A percentile compares a stretch with the other conserved stretches of the same genome.
phyloP scores from a whole-genome alignment of 768 basidiomycete genomes.

The Naganishia friedmannii region DNA sequence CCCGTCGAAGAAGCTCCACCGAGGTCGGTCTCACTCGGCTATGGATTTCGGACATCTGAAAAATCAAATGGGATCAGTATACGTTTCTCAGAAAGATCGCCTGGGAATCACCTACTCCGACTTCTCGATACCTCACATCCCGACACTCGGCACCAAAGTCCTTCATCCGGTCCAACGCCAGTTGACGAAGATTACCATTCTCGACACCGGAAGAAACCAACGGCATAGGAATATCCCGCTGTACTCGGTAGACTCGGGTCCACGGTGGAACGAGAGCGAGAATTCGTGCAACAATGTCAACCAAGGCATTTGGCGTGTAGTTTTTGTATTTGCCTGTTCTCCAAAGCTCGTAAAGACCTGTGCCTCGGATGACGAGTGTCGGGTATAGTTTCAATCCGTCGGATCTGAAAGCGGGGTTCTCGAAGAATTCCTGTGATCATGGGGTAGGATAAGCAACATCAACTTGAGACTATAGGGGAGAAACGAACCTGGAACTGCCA shows the following conservation, averaged over 20 bases:
- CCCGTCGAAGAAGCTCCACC: conserved; percentile 88
- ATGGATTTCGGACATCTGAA: conserved; percentile 94
- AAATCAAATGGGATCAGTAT: conserved; percentile 15
- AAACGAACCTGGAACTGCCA: conserved; percentile 68
- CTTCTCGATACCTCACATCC: conserved; percentile 95
- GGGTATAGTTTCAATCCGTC: conserved; percentile 99
- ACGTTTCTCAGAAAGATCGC: not conserved
- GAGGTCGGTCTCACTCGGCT: conserved; percentile 94
- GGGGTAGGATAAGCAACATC: not conserved
- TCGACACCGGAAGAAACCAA: conserved; percentile 95
- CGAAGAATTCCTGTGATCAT: conserved; percentile 75
- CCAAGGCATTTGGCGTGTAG: conserved; percentile 96
- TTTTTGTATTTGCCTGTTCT: conserved; percentile 97
- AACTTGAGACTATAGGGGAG: conserved; percentile 54
- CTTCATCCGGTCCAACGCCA: conserved; percentile 96
- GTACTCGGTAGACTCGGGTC: conserved; percentile 97
- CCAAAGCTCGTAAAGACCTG: conserved; percentile 82
- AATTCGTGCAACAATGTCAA: conserved; percentile 94
- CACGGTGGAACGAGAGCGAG: conserved; percentile 95
- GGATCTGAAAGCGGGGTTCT: conserved; percentile 93
- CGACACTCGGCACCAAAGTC: conserved; percentile 97
- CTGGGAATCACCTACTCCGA: conserved; percentile 67
- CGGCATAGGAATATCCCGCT: conserved; percentile 97
- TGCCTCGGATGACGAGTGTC: conserved; percentile 94
- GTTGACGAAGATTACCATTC: conserved; percentile 93